Percentiles rank a stretch among this genome's conserved stretches.
Conservation (phyloP, 495 filamentous ascomycete genomes). For the Geoglossum glabrum region DNA sequence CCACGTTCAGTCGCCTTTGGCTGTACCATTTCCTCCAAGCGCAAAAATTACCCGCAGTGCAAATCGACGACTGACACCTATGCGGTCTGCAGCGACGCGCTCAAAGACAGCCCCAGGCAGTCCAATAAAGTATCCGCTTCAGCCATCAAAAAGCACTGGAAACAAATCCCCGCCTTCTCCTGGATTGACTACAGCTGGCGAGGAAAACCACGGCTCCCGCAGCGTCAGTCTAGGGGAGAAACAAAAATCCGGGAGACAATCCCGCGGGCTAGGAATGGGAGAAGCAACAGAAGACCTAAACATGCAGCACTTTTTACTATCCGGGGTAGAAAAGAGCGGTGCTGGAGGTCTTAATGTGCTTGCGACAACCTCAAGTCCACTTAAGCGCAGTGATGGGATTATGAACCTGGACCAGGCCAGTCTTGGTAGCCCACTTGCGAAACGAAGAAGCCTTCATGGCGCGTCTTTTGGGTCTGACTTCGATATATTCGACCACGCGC, state of each 20-base stretch:
- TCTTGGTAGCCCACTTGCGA: slow-evolving; percentile 67
- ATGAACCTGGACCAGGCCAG: slow-evolving; percentile 66
- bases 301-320: neutral
- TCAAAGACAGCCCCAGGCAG: slow-evolving; percentile 46
- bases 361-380: slow-evolving; percentile 52
- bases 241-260: neutral
- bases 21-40: slow-evolving; percentile 31
- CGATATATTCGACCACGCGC: slow-evolving; percentile 43
- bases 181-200: neutral
- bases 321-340: neutral
- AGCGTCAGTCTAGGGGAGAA: neutral
- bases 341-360: slow-evolving; percentile 22
- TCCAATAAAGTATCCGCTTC: slow-evolving; percentile 55
- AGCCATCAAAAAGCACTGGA: slow-evolving; percentile 45
- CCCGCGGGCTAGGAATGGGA: neutral
- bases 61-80: slow-evolving; percentile 26
- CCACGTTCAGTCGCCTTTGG: slow-evolving; percentile 25
- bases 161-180: slow-evolving; percentile 30
- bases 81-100: slow-evolving; percentile 25
- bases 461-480: slow-evolving; percentile 38
- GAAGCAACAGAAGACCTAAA: neutral
- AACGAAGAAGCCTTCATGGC: slow-evolving; percentile 66
- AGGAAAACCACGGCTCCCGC: slow-evolving; percentile 16
- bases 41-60: slow-evolving; percentile 26
- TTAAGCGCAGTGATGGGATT: slow-evolving; percentile 79